Evolutionary conservation across 306 rosid genomes (phyloP).

Genomic region (Glycyrrhiza uralensis): DNA sequence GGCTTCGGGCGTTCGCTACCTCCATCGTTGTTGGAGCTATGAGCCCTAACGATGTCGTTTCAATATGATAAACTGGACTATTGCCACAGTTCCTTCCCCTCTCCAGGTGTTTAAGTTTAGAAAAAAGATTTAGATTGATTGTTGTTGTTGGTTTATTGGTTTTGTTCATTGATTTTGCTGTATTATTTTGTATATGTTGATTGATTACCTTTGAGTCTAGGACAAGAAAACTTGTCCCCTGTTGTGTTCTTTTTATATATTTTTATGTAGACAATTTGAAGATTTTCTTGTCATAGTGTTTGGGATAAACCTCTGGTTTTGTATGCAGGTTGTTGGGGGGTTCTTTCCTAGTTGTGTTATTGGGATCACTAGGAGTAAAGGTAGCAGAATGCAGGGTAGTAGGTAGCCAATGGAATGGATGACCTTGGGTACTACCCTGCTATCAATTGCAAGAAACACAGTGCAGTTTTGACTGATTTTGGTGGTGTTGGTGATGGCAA

Average conservation of each 20-base stretch:
- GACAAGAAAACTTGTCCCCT: not conserved
- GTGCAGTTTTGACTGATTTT: constrained; percentile 52
- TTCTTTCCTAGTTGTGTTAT: not conserved
- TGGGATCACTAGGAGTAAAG: constrained; percentile 21
- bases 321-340: constrained; percentile 20
- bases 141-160: not conserved
- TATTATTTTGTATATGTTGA: not conserved
- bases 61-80: too few species aligned
- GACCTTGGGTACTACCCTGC: constrained; percentile 18
- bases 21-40: too few species aligned
- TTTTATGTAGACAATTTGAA: not conserved
- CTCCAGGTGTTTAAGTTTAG: too few species aligned
- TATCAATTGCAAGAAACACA: constrained; percentile 53
- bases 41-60: too few species aligned
- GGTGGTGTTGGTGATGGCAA: constrained; percentile 80
- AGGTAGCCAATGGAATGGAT: too few species aligned
- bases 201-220: not conserved
- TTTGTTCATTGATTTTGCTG: not conserved
- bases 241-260: not conserved
- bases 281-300: not conserved
- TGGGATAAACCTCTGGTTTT: not conserved
- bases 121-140: too few species aligned
- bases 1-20: too few species aligned
- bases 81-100: too few species aligned
- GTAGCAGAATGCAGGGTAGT: constrained; percentile 25